These are phyloP conservation scores for Debaryomyces hansenii DNA, from an alignment of 805 yeast genomes.

Conservation along the genomic window DNA sequence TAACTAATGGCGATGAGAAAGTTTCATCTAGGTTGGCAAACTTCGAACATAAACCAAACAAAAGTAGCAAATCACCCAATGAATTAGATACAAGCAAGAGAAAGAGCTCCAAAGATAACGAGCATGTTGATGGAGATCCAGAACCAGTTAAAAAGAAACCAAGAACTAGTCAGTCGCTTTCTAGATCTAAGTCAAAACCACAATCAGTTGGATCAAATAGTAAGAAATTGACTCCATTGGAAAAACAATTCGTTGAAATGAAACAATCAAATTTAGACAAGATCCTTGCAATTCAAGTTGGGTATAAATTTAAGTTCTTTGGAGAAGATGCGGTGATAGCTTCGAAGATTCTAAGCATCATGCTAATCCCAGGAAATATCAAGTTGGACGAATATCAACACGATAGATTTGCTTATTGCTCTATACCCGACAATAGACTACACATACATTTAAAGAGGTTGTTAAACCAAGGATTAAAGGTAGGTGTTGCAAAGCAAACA, in stretches of 20 bases:
- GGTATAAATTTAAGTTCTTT: slow-evolving; percentile 85
- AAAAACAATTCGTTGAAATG: slow-evolving; percentile 69
- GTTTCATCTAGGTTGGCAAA: not conserved
- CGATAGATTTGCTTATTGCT: slow-evolving; percentile 73
- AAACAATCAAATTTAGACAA: slow-evolving; percentile 64
- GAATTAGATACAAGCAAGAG: not conserved
- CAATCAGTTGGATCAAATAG: slow-evolving; percentile 2
- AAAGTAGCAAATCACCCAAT: not conserved
- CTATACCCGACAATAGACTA: slow-evolving; percentile 77
- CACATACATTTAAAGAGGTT: slow-evolving; percentile 76
- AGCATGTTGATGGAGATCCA: not conserved
- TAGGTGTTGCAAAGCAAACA: slow-evolving; percentile 83
- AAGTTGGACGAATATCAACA: slow-evolving; percentile 52
- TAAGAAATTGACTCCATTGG: slow-evolving; percentile 61
- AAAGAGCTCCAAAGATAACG: not conserved
- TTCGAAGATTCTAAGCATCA: slow-evolving; percentile 63
- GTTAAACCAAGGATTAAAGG: slow-evolving; percentile 69
- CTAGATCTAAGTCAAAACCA: not conserved
- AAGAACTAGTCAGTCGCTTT: not conserved
- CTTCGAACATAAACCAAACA: not conserved
- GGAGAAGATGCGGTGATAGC: slow-evolving; percentile 82
- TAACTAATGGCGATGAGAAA: not conserved
- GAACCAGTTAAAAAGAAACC: not conserved
- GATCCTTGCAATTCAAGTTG: slow-evolving; percentile 80
- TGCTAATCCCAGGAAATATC: slow-evolving; percentile 67